Base-by-base conservation (phyloP, 768 basidiomycete species). In the Tulasnella sp. region DNA sequence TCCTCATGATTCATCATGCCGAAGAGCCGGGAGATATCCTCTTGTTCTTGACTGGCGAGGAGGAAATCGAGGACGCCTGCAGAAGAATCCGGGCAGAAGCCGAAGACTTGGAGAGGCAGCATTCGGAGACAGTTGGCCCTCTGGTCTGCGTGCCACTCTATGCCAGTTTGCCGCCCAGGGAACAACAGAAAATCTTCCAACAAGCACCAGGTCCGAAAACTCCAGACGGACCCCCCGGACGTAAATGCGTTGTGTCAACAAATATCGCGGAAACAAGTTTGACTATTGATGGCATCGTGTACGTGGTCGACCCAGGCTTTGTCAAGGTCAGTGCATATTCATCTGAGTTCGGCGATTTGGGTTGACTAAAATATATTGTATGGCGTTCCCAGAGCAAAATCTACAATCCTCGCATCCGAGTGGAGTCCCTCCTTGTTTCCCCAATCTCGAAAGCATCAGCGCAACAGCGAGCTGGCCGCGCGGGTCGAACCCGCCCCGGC, bases 261-360 rank as follows among this genome's bases (percentile, higher is more conserved):
- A 99, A 99, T 82, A 95, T 99, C 76, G 97, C 97, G 3, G 97
- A 99, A 83, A 99, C 97, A 1, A 97, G 95, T 1, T 84, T 99
- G 58, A 99, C 97, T 2, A 99, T 99, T 76, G 97, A 99, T 79
- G 97, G 97, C 29, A 98, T 99, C 80, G 96, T 99, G n/a, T 99
- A 99, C 80, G 97, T 99, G 75, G 96, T 99, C 58, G 97, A 99
- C 81, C 96, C 74, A 6, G 74, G 74, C 7, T 76, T 76, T 76
- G 82, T 85, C 11, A 85, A 85, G 14, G 85, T 85, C 78, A 84
- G 85, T 80, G 85, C 84, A 69, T 11, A 80, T 85, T 36, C 85
- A 84, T 22, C 85, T 85, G 77, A 85, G 85, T 78, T 84, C 85
- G 72, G 85, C 85, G 80, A 85, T 85, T 73, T 85, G 85, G 80